phyloP scores from a whole-genome alignment of 169 alveolate species.

The Cardiosporidium cionae region DNA sequence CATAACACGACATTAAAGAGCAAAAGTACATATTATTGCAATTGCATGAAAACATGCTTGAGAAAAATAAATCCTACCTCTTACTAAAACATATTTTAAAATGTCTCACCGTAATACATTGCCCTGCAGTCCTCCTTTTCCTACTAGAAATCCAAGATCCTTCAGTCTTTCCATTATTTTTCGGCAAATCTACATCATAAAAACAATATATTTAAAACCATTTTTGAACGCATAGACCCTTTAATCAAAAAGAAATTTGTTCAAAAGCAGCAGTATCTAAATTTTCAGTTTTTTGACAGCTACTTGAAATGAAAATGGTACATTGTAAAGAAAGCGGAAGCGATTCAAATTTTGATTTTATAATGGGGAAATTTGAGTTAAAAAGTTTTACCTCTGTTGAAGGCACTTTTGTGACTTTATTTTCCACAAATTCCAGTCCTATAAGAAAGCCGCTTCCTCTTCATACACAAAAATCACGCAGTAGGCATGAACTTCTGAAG shows the following conservation, averaged over 20 bases:
- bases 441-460: conserved; percentile 16
- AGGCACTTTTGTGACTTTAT: conserved; percentile 7
- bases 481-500: too few species aligned
- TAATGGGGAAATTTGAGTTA: too few species aligned
- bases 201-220: too few species aligned
- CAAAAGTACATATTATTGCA: neutral
- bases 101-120: neutral
- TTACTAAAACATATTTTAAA: neutral
- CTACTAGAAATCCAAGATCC: neutral
- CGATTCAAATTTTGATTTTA: too few species aligned
- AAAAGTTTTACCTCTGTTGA: neutral
- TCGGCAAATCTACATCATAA: too few species aligned
- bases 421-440: conserved; percentile 12
- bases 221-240: too few species aligned
- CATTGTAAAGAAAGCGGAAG: too few species aligned
- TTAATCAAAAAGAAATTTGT: too few species aligned
- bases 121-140: conserved; percentile 7
- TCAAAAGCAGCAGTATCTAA: neutral
- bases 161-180: neutral
- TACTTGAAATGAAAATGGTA: too few species aligned
- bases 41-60: neutral
- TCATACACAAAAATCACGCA: neutral
- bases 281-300: too few species aligned
- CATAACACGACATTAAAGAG: neutral
- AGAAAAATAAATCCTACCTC: too few species aligned